Conservation (phyloP, 768 basidiomycete genomes). For the Mycena rebaudengoi region DNA sequence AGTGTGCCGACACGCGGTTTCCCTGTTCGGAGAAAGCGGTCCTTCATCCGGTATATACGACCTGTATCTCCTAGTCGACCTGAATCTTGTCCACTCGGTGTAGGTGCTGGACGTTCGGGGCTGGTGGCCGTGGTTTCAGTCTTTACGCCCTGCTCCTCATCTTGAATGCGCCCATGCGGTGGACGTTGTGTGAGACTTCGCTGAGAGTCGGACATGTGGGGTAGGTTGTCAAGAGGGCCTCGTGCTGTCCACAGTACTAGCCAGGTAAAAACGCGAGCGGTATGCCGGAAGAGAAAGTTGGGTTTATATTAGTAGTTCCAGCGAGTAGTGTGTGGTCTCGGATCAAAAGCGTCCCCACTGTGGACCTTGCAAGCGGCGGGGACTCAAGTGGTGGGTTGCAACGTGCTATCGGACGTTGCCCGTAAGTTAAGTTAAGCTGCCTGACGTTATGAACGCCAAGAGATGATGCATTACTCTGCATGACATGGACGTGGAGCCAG, state of each 20-base stretch:
- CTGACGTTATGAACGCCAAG: too few species aligned
- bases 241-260: neutral
- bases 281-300: neutral
- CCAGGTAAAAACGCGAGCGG: neutral
- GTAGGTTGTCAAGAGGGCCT: neutral
- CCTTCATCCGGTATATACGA: conserved; percentile 20
- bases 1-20: conserved; percentile 52
- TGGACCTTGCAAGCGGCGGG: too few species aligned
- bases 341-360: too few species aligned
- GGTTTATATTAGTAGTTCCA: too few species aligned
- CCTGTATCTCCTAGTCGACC: neutral
- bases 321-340: too few species aligned
- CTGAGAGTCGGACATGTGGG: conserved; percentile 1
- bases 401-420: too few species aligned
- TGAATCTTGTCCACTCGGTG: neutral
- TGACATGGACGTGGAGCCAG: too few species aligned
- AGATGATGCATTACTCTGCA: too few species aligned
- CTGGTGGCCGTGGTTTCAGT: neutral
- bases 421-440: too few species aligned
- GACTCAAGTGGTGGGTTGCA: too few species aligned
- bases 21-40: conserved; percentile 56
- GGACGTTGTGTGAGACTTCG: conserved; percentile 11
- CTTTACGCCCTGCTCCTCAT: conserved; percentile 19
- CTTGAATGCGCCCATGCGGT: conserved; percentile 12
- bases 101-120: too few species aligned